These are phyloP conservation scores for Isatis lusitanica DNA, from an alignment of 441 rosid genomes.

Conservation along the genomic window DNA sequence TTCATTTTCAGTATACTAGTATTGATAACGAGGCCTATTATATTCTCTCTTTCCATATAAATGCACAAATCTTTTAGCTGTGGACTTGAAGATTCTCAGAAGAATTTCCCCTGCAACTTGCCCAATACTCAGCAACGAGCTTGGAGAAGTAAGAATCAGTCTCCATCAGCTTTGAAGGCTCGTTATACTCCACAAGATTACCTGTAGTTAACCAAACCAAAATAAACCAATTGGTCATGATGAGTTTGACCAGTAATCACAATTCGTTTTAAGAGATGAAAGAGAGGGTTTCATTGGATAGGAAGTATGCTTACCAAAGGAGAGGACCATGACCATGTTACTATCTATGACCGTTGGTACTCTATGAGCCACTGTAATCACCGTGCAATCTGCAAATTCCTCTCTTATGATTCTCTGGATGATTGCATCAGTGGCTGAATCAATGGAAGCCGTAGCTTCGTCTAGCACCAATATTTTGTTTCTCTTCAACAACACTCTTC, in stretches of 20 bases:
- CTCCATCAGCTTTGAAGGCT: constrained; percentile 74
- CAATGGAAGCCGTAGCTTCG: constrained; percentile 95
- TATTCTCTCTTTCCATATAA: too few species aligned
- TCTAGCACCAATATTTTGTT: constrained; percentile 78
- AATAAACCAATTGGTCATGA: neutral
- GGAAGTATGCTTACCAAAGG: too few species aligned
- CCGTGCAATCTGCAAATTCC: constrained; percentile 69
- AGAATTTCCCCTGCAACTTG: constrained; percentile 62
- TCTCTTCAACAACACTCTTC: constrained; percentile 73
- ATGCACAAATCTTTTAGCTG: too few species aligned
- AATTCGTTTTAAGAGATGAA: too few species aligned
- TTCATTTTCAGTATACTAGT: too few species aligned
- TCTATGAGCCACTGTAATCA: constrained; percentile 85
- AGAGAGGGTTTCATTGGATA: too few species aligned
- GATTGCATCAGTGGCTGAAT: constrained; percentile 76
- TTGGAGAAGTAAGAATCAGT: constrained; percentile 73
- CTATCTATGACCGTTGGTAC: constrained; percentile 87
- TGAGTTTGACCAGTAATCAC: too few species aligned
- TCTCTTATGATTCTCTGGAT: constrained; percentile 68
- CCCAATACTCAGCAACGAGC: constrained; percentile 88
- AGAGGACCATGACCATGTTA: constrained; percentile 92
- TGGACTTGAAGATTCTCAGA: constrained; percentile 23
- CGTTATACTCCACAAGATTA: constrained; percentile 65
- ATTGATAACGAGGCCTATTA: too few species aligned
- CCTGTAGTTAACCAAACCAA: constrained; percentile 42